Evolutionary conservation across 768 basidiomycete species (phyloP).

Genomic region (Mycena floridula): DNA sequence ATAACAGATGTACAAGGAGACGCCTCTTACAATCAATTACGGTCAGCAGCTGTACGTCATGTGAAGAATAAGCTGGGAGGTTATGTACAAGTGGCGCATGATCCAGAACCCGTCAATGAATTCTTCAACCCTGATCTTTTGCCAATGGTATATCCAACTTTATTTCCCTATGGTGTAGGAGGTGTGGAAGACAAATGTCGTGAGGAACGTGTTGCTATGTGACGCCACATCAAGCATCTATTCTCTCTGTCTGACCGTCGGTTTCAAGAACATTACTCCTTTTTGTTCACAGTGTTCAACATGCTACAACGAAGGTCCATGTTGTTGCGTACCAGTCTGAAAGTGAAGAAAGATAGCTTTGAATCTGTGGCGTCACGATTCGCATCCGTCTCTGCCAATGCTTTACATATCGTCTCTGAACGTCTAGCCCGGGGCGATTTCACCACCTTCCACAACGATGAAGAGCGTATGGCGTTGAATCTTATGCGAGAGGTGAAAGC

Average conservation of each 20-base stretch:
- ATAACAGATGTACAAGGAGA: conserved; percentile 24
- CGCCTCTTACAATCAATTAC: conserved; percentile 18
- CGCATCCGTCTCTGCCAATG: conserved; percentile 14
- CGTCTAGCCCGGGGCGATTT: conserved; percentile 14
- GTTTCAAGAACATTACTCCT: conserved; percentile 34
- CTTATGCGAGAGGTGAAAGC: conserved; percentile 16
- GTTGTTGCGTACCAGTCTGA: conserved; percentile 25
- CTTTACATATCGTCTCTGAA: conserved; percentile 17
- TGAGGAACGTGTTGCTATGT: conserved; percentile 15
- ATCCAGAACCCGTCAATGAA: conserved; percentile 24
- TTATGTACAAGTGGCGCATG: conserved; percentile 25
- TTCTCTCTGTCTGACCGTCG: conserved; percentile 21
- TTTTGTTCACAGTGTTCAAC: conserved; percentile 35
- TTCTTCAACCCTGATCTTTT: conserved; percentile 31
- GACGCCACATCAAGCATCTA: conserved; percentile 27
- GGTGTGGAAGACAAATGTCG: conserved; percentile 30
- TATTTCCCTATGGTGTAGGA: conserved; percentile 37
- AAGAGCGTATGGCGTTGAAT: conserved; percentile 22
- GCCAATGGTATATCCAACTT: conserved; percentile 33
- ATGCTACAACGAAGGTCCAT: conserved; percentile 28
- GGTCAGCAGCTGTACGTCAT: conserved; percentile 27
- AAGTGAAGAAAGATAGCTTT: conserved; percentile 20
- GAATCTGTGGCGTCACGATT: conserved; percentile 17
- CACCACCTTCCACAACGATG: conserved; percentile 9
- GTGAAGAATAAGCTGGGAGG: conserved; percentile 19